Base-by-base conservation (phyloP, 441 rosid species). In the Gossypium lobatum region DNA sequence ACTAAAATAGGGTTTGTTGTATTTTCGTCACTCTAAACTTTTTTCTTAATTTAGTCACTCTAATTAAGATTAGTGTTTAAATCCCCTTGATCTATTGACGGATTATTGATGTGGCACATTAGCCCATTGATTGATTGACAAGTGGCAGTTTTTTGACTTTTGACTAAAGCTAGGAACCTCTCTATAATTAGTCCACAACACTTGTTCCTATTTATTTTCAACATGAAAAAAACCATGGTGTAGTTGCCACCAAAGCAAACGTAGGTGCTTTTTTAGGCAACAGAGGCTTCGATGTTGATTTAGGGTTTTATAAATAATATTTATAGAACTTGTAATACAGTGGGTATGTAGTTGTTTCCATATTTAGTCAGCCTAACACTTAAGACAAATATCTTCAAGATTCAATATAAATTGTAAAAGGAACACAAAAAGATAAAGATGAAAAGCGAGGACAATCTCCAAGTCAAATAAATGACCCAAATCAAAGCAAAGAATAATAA, bases 301-400 rank as follows among this genome's bases (percentile, higher is more conserved):
- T 81, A 57, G 93, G 91, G 82, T 90, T 80, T 75, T 86, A 79
- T 0, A 61, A 61, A 78, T 85, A 93, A 76, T 95, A 93, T 78
- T 93, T 95, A 91, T 95, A 91, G 23, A 95, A 91, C 76, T 93
- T 86, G 81, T 91, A 89, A 80, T 75, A 95, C 3, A 97, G 98
- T 0, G 97, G 98, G 53, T 90, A 93, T 9, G 95, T 81, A 31
- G 92, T 97, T 18, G 97, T 88, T 31, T 98, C 93, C 98, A 93
- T 95, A 16, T 7, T n/a, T 60, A 17, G 16, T 67, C 25, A 50
- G 4, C 72, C 18, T 60, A 46, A 45, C 25, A 59, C 55, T 18
- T 14, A 6, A 20, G n/a, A 16, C 0, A 5, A 5, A 11, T 26
- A 11, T 65, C 9, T 11, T 8, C 4, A 64, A 39, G 46, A 58